These are phyloP conservation scores for Cladosporium phlei DNA, from an alignment of 2,329 filamentous ascomycete species.

Conservation along the genomic window DNA sequence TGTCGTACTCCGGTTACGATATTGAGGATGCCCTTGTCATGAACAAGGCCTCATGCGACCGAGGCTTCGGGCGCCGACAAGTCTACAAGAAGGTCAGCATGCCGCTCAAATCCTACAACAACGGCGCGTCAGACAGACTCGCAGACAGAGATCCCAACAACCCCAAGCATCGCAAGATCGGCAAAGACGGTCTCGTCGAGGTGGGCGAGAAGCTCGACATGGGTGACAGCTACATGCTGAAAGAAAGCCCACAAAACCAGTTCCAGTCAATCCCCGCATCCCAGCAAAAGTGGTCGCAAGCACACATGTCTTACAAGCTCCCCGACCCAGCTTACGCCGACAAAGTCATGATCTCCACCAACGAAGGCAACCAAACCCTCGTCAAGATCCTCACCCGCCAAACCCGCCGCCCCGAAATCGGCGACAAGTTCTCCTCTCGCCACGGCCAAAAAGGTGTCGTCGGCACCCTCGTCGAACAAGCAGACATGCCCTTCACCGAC, in stretches of 20 bases:
- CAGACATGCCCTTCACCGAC: conserved; percentile 95
- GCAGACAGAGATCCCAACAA: conserved; percentile 53
- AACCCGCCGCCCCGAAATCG: conserved; percentile 87
- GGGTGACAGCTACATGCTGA: conserved; percentile 86
- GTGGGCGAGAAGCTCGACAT: conserved; percentile 74
- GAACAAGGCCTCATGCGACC: conserved; percentile 92
- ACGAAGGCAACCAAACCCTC: conserved; percentile 77
- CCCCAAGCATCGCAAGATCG: conserved; percentile 62
- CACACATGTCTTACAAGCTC: conserved; percentile 58
- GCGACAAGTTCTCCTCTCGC: conserved; percentile 97
- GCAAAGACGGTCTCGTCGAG: conserved; percentile 80
- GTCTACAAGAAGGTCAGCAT: conserved; percentile 94
- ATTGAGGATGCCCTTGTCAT: conserved; percentile 96
- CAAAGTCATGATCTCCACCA: conserved; percentile 90
- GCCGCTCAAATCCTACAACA: conserved; percentile 82
- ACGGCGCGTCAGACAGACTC: conserved; percentile 62
- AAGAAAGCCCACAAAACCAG: conserved; percentile 76
- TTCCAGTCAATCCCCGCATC: conserved; percentile 42
- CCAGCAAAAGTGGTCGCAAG: conserved; percentile 28
- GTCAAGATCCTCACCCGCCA: conserved; percentile 96
- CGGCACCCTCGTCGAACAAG: conserved; percentile 92
- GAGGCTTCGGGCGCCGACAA: conserved; percentile 93
- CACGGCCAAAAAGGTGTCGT: conserved; percentile 98
- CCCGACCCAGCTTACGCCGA: conserved; percentile 69
- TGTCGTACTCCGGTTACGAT: conserved; percentile 99